Evolutionary conservation across 768 basidiomycete species (phyloP).

Genomic region (Suillus clintonianus): DNA sequence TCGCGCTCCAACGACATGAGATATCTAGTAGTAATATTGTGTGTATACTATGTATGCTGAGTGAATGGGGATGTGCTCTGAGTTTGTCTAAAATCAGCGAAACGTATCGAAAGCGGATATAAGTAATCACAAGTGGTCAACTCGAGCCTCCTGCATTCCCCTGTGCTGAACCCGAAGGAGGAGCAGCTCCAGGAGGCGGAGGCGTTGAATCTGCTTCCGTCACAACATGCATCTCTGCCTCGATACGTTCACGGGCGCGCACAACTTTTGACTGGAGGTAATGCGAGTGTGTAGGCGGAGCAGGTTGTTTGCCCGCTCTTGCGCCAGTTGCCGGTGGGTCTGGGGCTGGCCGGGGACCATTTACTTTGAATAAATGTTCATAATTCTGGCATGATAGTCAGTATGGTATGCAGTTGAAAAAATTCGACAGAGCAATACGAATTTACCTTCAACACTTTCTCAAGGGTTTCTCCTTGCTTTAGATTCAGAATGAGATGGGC

Average conservation of each 20-base stretch:
- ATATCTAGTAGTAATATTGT: constrained; percentile 4
- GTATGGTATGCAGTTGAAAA: neutral
- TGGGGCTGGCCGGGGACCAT: constrained; percentile 67
- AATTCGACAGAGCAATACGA: neutral
- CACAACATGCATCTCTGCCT: constrained; percentile 66
- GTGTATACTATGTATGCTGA: constrained; percentile 15
- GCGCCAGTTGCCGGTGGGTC: constrained; percentile 41
- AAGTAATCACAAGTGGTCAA: constrained; percentile 20
- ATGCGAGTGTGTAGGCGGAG: constrained; percentile 66
- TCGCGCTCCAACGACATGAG: neutral
- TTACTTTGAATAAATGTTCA: constrained; percentile 90
- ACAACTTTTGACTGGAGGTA: constrained; percentile 98
- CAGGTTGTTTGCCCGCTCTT: constrained; percentile 42
- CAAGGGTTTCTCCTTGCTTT: constrained; percentile 70
- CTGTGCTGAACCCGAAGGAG: constrained; percentile 14
- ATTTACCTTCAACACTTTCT: constrained; percentile 72
- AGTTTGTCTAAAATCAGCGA: constrained; percentile 20
- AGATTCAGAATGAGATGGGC: constrained; percentile 90
- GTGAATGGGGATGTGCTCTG: constrained; percentile 28
- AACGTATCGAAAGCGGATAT: constrained; percentile 13
- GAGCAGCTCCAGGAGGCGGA: constrained; percentile 17
- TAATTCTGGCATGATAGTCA: constrained; percentile 64
- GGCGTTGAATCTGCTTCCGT: constrained; percentile 17
- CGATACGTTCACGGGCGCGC: constrained; percentile 91
- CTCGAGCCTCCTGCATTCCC: constrained; percentile 20